A percentile compares a stretch with the other conserved stretches of the same genome.
Conservation (phyloP, 805 yeast genomes). For the Kluyveromyces siamensis region DNA sequence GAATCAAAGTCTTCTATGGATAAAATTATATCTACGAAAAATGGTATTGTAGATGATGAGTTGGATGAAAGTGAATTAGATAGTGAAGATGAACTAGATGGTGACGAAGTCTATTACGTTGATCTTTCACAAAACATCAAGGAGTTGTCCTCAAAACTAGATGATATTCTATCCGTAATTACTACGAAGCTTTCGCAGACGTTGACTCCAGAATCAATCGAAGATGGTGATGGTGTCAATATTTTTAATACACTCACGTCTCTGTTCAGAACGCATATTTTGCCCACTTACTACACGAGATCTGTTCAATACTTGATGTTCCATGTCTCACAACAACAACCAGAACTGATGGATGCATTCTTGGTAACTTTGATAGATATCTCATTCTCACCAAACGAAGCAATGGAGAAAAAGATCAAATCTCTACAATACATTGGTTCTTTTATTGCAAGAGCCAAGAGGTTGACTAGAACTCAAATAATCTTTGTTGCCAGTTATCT, state of each 20-base stretch:
- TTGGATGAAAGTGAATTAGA: slow-evolving; percentile 24
- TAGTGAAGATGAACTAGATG: slow-evolving; percentile 27
- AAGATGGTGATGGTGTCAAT: slow-evolving; percentile 54
- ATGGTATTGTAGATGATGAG: slow-evolving; percentile 26
- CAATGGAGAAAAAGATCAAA: slow-evolving; percentile 69
- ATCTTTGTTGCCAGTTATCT: slow-evolving; percentile 75
- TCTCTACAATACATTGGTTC: slow-evolving; percentile 90
- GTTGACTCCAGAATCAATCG: slow-evolving; percentile 42
- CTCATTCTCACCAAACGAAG: slow-evolving; percentile 62
- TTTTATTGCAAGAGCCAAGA: slow-evolving; percentile 78
- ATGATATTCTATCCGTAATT: slow-evolving; percentile 52
- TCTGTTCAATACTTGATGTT: slow-evolving; percentile 81
- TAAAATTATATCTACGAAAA: slow-evolving; percentile 7
- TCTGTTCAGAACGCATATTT: slow-evolving; percentile 68
- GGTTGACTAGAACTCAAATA: slow-evolving; percentile 61
- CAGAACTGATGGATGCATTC: slow-evolving; percentile 77
- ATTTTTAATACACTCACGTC: slow-evolving; percentile 68
- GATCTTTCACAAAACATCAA: slow-evolving; percentile 40
- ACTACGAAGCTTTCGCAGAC: slow-evolving; percentile 41
- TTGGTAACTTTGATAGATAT: slow-evolving; percentile 74
- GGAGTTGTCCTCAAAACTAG: slow-evolving; percentile 60
- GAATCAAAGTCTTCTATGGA: slow-evolving; percentile 11
- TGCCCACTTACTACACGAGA: slow-evolving; percentile 88
- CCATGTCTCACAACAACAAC: slow-evolving; percentile 70
- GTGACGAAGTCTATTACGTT: slow-evolving; percentile 39